Conservation (phyloP, 148 eudicot species). For the Persicaria tinctoria region DNA sequence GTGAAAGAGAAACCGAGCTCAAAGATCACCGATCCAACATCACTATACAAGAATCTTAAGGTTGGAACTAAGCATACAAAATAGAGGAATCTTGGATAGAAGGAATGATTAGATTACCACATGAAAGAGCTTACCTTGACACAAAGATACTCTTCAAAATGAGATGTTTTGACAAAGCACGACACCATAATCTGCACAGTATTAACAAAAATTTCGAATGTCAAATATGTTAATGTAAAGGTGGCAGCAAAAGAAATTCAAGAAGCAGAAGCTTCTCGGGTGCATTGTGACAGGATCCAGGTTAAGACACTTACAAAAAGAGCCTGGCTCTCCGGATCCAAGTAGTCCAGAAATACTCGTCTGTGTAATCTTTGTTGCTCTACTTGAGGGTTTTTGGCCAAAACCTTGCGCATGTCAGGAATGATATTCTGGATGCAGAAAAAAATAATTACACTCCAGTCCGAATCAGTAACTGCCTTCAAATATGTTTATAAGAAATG, state of each 20-base stretch:
- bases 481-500: background rate
- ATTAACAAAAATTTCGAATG: background rate
- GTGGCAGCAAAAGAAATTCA: no score
- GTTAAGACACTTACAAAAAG: constrained; percentile 49
- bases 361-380: constrained; percentile 90
- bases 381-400: constrained; percentile 91
- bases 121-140: constrained; percentile 50
- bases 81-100: background rate
- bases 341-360: constrained; percentile 74
- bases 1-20: background rate
- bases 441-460: background rate
- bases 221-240: background rate
- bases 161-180: constrained; percentile 91
- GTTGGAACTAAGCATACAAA: no score
- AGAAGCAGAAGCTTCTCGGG: no score
- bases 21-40: background rate
- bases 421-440: constrained; percentile 55
- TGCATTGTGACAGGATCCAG: background rate
- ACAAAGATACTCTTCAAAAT: constrained; percentile 72
- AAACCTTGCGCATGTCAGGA: constrained; percentile 95
- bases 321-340: constrained; percentile 85
- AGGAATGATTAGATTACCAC: background rate
- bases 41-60: no score
- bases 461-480: background rate
- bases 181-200: constrained; percentile 67